Evolutionary conservation across 1,139 yeast genomes (phyloP), one percentile per base, ranked within the genome.

Genomic region (Wickerhamomyces sp.): DNA sequence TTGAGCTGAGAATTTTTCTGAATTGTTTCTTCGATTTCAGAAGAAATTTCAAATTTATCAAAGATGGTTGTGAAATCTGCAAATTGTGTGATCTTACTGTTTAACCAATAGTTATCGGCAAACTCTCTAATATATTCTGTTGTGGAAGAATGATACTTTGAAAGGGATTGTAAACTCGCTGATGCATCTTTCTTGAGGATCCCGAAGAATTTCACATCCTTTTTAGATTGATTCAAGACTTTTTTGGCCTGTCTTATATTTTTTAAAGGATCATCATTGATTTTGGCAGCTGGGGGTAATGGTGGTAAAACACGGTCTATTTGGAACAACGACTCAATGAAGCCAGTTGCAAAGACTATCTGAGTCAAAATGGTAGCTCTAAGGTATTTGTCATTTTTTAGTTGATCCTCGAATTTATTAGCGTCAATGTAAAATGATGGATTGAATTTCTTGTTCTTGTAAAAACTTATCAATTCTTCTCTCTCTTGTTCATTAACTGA

Each of bases 391-490:
- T 50, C 49, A 3, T 31, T 26, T 14, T 29, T 35, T 9, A 49
- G 20, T 21, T 47, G 51, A 10, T 42, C 42, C 5, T 16, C 9
- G 29, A 50, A 45, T 14, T 36, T 38, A 0, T 23, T 31, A 21
- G 39, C 40, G n/a, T 30, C 42, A 10, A 45, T 32, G 14, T 41
- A 38, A 26, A 36, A 43, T 4, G 36, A 35, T n/a, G 47, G 49
- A 15, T 35, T 40, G 22, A 37, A 42, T 4, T 32, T 33, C 24
- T 40, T 46, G 2, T 19, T 16, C 13, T 42, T 36, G 33, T 42
- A 46, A 25, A 30, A 33, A 5, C 38, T 19, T 7, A 33, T 21
- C 1, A 46, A 19, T 14, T 44, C 41, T 8, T 28, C 21, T 17
- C 23, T 39, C 13, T 36, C 33, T 6, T 25, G 26, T 5, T 35